These are phyloP conservation scores for Cutaneotrichosporon mucoides DNA, from an alignment of 1,284 basidiomycete species.

Conservation along the genomic window DNA sequence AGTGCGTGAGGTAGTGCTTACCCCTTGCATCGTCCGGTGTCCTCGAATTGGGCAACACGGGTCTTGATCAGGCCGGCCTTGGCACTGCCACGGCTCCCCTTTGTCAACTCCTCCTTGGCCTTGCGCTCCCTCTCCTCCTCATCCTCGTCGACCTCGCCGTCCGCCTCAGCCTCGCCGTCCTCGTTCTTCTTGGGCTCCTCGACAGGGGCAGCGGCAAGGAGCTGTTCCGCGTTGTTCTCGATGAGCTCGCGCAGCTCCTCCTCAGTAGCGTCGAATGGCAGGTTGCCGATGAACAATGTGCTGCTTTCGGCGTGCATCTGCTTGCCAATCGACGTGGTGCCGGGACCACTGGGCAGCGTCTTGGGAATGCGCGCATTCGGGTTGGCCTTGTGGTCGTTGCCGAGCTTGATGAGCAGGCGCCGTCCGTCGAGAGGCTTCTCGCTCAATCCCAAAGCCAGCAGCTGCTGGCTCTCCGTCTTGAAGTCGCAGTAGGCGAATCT, in stretches of 20 bases:
- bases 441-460: constrained; percentile 69
- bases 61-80: constrained; percentile 76
- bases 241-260: constrained; percentile 58
- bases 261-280: constrained; percentile 71
- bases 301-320: constrained; percentile 44
- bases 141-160: constrained; percentile 25
- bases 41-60: constrained; percentile 92
- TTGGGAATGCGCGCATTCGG: constrained; percentile 48
- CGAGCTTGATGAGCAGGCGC: constrained; percentile 87
- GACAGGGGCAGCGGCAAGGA: constrained; percentile 53
- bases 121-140: constrained; percentile 35
- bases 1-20: constrained; percentile 47
- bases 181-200: constrained; percentile 23
- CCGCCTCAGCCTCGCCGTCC: constrained; percentile 16
- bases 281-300: constrained; percentile 44
- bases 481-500: constrained; percentile 98
- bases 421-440: constrained; percentile 81
- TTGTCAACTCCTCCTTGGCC: constrained; percentile 33
- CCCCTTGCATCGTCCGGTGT: constrained; percentile 93
- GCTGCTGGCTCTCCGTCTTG: constrained; percentile 67
- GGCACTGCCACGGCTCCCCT: constrained; percentile 42
- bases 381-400: constrained; percentile 59
- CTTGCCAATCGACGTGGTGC: constrained; percentile 32
- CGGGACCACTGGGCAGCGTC: constrained; percentile 50
- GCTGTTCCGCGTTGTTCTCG: constrained; percentile 47